Percentiles rank a stretch among this genome's conserved stretches.
These are phyloP conservation scores for Vitis rupestris DNA, from an alignment of 164 flowering plant genomes.

Conservation along the genomic window DNA sequence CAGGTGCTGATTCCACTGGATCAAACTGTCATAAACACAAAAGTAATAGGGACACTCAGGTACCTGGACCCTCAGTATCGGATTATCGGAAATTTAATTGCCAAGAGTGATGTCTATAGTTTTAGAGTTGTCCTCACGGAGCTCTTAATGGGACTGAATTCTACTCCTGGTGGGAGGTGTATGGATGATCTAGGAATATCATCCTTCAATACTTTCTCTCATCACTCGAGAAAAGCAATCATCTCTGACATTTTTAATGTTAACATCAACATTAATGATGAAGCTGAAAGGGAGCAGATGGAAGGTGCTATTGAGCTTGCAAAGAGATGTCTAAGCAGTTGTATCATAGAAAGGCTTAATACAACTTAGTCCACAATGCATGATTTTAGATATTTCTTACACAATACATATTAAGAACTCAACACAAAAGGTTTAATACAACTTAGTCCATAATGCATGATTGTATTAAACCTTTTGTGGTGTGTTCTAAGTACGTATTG, in stretches of 20 bases:
- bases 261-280: background rate
- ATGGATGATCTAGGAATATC: background rate
- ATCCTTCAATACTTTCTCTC: constrained; percentile 2
- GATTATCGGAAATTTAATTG: background rate
- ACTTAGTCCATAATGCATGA: no score
- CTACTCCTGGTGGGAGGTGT: background rate
- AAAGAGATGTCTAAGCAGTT: background rate
- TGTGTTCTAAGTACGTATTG: no score
- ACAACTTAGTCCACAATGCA: no score
- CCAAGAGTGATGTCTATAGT: constrained; percentile 7
- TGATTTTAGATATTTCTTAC: no score
- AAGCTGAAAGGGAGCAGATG: constrained; percentile 3
- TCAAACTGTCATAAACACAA: background rate
- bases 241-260: background rate
- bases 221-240: background rate
- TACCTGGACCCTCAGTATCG: constrained; percentile 7
- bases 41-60: constrained; percentile 5
- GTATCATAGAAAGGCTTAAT: background rate
- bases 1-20: background rate
- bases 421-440: no score
- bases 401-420: no score
- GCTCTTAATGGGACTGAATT: constrained; percentile 6
- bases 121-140: constrained; percentile 11
- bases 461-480: no score
- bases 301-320: background rate